A percentile compares a stretch with the other conserved stretches of the same genome.
Evolutionary conservation across 768 basidiomycete genomes (phyloP).

Genomic region (Tulasnella sp.): DNA sequence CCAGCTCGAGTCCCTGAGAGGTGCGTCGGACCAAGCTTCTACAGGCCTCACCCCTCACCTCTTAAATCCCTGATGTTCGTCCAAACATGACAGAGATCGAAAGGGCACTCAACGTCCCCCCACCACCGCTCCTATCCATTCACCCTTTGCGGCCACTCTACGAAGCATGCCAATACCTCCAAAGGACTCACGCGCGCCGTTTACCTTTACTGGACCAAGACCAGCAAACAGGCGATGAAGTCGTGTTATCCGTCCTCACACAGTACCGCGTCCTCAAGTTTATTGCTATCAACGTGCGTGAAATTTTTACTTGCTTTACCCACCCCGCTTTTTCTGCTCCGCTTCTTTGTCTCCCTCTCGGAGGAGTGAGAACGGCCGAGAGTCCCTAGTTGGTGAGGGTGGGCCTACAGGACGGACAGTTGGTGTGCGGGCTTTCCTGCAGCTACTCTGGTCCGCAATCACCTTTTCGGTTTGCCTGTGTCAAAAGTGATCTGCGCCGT

Average conservation of each 20-base stretch:
- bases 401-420: background rate
- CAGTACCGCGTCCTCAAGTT: slow-evolving; percentile 98
- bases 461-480: too few species aligned
- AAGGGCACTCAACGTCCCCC: slow-evolving; percentile 82
- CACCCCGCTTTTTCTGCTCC: slow-evolving; percentile 12
- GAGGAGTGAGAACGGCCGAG: background rate
- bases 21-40: slow-evolving; percentile 44
- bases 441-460: too few species aligned
- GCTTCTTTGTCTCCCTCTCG: background rate
- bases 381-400: background rate
- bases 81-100: slow-evolving; percentile 69
- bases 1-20: slow-evolving; percentile 80
- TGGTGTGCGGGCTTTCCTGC: background rate
- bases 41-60: background rate
- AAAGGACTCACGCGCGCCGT: slow-evolving; percentile 92
- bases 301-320: background rate
- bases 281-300: slow-evolving; percentile 87
- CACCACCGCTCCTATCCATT: slow-evolving; percentile 84
- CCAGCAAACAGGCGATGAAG: slow-evolving; percentile 88
- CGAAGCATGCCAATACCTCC: slow-evolving; percentile 83
- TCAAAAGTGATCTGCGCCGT: background rate
- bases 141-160: slow-evolving; percentile 84
- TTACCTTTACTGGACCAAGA: slow-evolving; percentile 92
- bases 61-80: slow-evolving; percentile 4
- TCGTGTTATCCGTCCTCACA: slow-evolving; percentile 92